Conservation (phyloP, 176 grass and related monocot species). For the Hordeum vulgare region DNA sequence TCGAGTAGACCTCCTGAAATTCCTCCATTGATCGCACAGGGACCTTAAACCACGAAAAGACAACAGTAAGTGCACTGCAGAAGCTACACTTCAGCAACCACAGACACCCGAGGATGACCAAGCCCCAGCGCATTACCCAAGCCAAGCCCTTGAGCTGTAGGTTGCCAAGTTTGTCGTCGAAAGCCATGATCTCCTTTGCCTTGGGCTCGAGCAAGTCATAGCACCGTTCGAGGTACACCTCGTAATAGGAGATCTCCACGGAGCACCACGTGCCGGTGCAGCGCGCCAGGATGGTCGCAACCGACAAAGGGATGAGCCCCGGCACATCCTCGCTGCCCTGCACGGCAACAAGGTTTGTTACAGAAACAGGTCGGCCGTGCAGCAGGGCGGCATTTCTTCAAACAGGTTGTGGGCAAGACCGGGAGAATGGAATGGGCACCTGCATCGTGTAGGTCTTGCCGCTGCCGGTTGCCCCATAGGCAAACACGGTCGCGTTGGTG, state of each 20-base stretch:
- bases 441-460: slow-evolving; percentile 98
- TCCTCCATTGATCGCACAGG: slow-evolving; percentile 68
- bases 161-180: slow-evolving; percentile 76
- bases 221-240: slow-evolving; percentile 88
- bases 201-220: slow-evolving; percentile 92
- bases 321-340: slow-evolving; percentile 64
- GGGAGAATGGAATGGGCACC: slow-evolving; percentile 6
- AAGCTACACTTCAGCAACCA: not conserved
- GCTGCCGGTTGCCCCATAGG: slow-evolving; percentile 77
- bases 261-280: slow-evolving; percentile 53
- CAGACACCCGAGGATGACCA: not conserved
- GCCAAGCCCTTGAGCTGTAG: slow-evolving; percentile 80
- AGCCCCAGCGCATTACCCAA: slow-evolving; percentile 41
- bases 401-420: not conserved
- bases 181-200: slow-evolving; percentile 68
- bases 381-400: not conserved
- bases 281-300: slow-evolving; percentile 44
- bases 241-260: slow-evolving; percentile 71
- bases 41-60: slow-evolving; percentile 35
- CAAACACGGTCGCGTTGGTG: slow-evolving; percentile 59
- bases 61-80: not conserved
- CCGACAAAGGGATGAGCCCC: slow-evolving; percentile 62
- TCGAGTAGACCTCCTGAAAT: slow-evolving; percentile 58
- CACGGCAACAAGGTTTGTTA: not conserved
- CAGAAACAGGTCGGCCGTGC: not conserved